Percentiles rank a stretch among this genome's conserved stretches.
Evolutionary conservation across 2,329 filamentous ascomycete genomes (phyloP).

Genomic region (Xylariaceae sp.): DNA sequence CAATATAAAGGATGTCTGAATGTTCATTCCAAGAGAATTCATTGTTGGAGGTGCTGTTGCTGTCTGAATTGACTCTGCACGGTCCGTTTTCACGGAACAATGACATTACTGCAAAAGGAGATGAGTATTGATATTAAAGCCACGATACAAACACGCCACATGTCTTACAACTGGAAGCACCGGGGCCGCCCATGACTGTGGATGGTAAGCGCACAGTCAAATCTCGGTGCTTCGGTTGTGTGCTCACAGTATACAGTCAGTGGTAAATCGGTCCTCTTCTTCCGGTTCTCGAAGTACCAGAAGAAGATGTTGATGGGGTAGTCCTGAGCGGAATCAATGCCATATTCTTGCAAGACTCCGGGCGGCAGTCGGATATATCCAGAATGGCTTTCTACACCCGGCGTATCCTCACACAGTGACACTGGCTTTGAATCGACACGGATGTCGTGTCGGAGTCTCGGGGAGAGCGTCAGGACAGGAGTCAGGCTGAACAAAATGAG

Average conservation of each 20-base stretch:
- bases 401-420: slow-evolving; percentile 58
- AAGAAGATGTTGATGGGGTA: slow-evolving; percentile 6
- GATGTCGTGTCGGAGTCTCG: no score
- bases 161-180: no score
- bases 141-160: no score
- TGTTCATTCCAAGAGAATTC: slow-evolving; percentile 4
- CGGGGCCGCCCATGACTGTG: no score
- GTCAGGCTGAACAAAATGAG: no score
- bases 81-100: slow-evolving; percentile 43
- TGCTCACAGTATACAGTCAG: slow-evolving; percentile 62
- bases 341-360: neutral
- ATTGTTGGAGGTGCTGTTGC: slow-evolving; percentile 34
- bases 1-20: slow-evolving; percentile 36
- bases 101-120: slow-evolving; percentile 55
- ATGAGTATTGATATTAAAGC: no score
- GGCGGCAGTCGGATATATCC: slow-evolving; percentile 55
- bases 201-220: no score
- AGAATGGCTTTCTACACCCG: slow-evolving; percentile 53
- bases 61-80: slow-evolving; percentile 49
- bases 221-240: slow-evolving; percentile 57
- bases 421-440: no score
- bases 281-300: slow-evolving; percentile 48
- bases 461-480: no score
- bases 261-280: slow-evolving; percentile 50
- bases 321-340: no score